These are phyloP conservation scores for Clavispora asparagi DNA, from an alignment of 805 yeast genomes.

Conservation along the genomic window DNA sequence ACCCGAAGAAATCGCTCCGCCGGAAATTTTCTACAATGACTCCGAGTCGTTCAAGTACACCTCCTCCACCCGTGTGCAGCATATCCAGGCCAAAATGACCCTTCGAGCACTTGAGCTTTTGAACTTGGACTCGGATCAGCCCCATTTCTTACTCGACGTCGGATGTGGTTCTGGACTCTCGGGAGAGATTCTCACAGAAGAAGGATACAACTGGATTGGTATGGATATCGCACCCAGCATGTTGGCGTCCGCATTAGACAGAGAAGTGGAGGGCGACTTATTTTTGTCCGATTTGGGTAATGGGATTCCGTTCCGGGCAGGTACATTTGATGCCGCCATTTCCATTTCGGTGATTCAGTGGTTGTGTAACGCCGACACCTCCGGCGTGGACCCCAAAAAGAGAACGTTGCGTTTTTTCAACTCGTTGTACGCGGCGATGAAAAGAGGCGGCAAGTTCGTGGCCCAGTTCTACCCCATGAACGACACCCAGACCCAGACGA, in stretches of 20 bases:
- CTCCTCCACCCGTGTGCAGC: conserved; percentile 92
- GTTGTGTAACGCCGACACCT: conserved; percentile 93
- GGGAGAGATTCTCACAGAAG: conserved; percentile 91
- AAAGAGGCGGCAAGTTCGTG: conserved; percentile 93
- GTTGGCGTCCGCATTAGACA: conserved; percentile 90
- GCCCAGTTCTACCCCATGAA: conserved; percentile 95
- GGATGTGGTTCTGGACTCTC: conserved; percentile 98
- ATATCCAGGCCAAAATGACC: conserved; percentile 97
- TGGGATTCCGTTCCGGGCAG: conserved; percentile 94
- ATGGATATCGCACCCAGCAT: conserved; percentile 95
- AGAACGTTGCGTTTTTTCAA: conserved; percentile 81
- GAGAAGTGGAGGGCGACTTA: conserved; percentile 91
- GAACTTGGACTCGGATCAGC: conserved; percentile 55
- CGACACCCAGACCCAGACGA: conserved; percentile 76
- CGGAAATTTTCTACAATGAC: conserved; percentile 91
- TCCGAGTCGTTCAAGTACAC: conserved; percentile 88
- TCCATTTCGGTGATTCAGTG: conserved; percentile 95
- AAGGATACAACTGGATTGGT: conserved; percentile 92
- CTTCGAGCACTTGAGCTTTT: conserved; percentile 84
- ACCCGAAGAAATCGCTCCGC: conserved; percentile 96
- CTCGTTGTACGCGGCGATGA: conserved; percentile 78
- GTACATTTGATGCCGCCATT: conserved; percentile 94
- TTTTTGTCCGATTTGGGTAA: conserved; percentile 88
- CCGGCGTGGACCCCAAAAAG: conserved; percentile 75
- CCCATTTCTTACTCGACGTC: conserved; percentile 75